Base-by-base conservation (phyloP, 495 filamentous ascomycete genomes). In the Penicillium chermesinum region DNA sequence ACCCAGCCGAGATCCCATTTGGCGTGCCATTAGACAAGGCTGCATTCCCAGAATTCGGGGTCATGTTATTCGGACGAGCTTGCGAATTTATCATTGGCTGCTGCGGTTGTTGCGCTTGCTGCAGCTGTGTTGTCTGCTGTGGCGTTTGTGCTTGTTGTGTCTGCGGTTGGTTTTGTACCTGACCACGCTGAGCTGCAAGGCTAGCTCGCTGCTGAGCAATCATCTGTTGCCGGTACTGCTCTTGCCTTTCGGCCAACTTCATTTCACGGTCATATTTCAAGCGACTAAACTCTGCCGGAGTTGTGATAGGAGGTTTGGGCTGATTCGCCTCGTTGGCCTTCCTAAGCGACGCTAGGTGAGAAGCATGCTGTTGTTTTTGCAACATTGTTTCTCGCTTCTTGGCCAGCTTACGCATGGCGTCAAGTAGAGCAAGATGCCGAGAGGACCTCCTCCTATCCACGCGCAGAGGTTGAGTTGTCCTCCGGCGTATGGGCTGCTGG, bases 391-490 rank as follows among this genome's bases (percentile, higher is more conserved):
- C 93, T 34, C 89, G 77, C 71, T 95, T 96, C 71, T 95, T 94
- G 6, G 91, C 91, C 50, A 94, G 62, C 64, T 97, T 98, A 35
- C 90, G 82, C 87, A 97, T 95, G 3, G 85, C 86, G 68, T 97
- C 93, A 63, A 97, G 83, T 44, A 97, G 72, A 15, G 85, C 85
- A 47, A 97, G 75, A 57, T 95, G 87, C 53, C 86, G 87, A 17
- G 85, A 87, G 42, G 89, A 89, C 57, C 88, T 80, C 48, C 89
- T 78, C 45, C 91, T 81, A 49, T 96, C 91, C 40, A 97, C 90
- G 18, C 86, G 81, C 9, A 88, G 67, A 47, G 84, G 84, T 33
- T 84, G 84, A 0, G 86, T 86, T 3, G 83, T 83, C 39, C 83
- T 77, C 27, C 86, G 74, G 30, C 83, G 74, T 20, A 84, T 60